A percentile compares a stretch with the other conserved stretches of the same genome.
These are phyloP conservation scores for Cunninghamia lanceolata DNA, from an alignment of 75 land plant species.

Conservation along the genomic window DNA sequence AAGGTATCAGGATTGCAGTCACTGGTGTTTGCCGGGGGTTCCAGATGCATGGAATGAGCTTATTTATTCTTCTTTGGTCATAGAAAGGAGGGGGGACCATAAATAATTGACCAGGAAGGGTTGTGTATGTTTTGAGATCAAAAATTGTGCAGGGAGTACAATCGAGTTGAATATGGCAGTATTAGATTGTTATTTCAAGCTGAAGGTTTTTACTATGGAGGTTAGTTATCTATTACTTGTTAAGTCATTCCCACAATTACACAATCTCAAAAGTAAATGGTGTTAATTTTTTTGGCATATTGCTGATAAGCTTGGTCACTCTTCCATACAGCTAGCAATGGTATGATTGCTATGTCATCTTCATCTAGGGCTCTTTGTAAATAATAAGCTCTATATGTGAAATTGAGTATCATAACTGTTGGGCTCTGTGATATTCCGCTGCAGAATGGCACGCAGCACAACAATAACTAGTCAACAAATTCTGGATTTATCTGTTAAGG, in stretches of 20 bases:
- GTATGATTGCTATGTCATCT: background rate
- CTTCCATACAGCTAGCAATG: background rate
- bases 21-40: conserved; percentile 92
- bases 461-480: background rate
- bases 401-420: background rate
- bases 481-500: background rate
- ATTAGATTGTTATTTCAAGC: background rate
- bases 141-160: background rate
- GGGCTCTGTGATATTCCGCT: too few species aligned
- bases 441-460: too few species aligned
- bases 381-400: background rate
- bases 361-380: background rate
- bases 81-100: background rate
- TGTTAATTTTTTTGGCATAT: background rate
- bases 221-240: background rate
- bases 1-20: conserved; percentile 64
- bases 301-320: background rate
- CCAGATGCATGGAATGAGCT: conserved; percentile 91
- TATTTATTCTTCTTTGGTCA: conserved; percentile 41
- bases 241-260: background rate
- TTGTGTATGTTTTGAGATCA: background rate
- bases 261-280: background rate
- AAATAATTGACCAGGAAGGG: background rate
- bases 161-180: background rate
- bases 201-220: background rate